Conservation (phyloP, 73 alveolate species). For the Tetrahymena malaccensis region DNA sequence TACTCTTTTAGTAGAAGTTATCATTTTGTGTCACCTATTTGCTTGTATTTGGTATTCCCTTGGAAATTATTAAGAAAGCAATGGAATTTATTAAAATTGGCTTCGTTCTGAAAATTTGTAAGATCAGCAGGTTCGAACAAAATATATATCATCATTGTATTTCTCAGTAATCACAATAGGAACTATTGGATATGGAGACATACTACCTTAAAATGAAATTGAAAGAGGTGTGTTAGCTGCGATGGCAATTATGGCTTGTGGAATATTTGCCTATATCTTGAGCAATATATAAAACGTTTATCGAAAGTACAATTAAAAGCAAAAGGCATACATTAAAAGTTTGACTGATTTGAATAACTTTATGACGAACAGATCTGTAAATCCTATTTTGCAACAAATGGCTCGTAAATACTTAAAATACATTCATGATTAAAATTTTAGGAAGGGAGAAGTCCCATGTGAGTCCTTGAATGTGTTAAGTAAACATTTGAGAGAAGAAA, state of each 20-base stretch:
- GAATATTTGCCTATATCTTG: not conserved
- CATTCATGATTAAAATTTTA: not conserved
- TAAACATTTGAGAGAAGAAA: not conserved
- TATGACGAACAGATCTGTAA: not conserved
- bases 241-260: not conserved
- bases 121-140: not conserved
- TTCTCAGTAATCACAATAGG: not conserved
- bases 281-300: not conserved
- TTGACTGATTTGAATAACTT: not conserved
- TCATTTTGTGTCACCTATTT: not conserved
- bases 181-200: not conserved
- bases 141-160: not conserved
- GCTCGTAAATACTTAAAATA: not conserved
- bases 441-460: not conserved
- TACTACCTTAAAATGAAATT: not conserved
- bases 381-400: not conserved
- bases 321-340: not conserved
- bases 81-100: not conserved
- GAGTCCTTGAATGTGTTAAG: not conserved
- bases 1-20: not conserved
- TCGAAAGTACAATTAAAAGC: not conserved
- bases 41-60: not conserved
- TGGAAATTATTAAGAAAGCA: not conserved
- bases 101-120: not conserved
- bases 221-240: not conserved